A percentile compares a stretch with the other conserved stretches of the same genome.
Evolutionary conservation across 371 early-diverging fungal genomes (phyloP).

Genomic region (Mortierella sp.): DNA sequence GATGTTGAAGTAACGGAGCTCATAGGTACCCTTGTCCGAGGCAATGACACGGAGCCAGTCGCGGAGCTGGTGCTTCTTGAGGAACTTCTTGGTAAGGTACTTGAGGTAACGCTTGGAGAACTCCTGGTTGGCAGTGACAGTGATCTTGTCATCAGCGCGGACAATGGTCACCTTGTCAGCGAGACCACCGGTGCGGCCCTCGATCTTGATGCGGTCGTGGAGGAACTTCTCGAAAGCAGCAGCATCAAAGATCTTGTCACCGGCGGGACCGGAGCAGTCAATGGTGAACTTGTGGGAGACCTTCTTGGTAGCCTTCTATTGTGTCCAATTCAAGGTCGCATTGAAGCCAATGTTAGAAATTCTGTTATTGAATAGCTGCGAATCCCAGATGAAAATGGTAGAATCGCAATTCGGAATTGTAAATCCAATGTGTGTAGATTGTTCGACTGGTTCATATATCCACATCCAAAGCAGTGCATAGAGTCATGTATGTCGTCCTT

Average conservation of each 20-base stretch:
- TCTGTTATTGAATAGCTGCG: not conserved
- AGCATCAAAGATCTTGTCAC: conserved; percentile 97
- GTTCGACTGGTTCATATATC: not conserved
- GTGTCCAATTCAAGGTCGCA: not conserved
- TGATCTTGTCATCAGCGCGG: conserved; percentile 83
- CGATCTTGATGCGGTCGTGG: conserved; percentile 98
- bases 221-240: conserved; percentile 98
- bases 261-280: conserved; percentile 94
- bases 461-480: not conserved
- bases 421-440: not conserved
- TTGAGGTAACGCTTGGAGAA: conserved; percentile 99
- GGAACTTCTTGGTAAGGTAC: conserved; percentile 99
- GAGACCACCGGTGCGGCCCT: conserved; percentile 96
- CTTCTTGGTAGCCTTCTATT: conserved; percentile 61
- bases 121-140: conserved; percentile 81
- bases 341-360: not conserved
- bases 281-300: conserved; percentile 84
- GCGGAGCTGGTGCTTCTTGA: conserved; percentile 99
- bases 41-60: conserved; percentile 99
- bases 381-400: not conserved
- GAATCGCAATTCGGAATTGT: not conserved
- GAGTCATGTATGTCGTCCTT: not conserved
- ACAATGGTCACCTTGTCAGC: conserved; percentile 88
- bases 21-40: conserved; percentile 91
- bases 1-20: conserved; percentile 97